A percentile compares a stretch with the other conserved stretches of the same genome.
Conservation (phyloP, 257 asterid species). For the Hygrophila difformis region DNA sequence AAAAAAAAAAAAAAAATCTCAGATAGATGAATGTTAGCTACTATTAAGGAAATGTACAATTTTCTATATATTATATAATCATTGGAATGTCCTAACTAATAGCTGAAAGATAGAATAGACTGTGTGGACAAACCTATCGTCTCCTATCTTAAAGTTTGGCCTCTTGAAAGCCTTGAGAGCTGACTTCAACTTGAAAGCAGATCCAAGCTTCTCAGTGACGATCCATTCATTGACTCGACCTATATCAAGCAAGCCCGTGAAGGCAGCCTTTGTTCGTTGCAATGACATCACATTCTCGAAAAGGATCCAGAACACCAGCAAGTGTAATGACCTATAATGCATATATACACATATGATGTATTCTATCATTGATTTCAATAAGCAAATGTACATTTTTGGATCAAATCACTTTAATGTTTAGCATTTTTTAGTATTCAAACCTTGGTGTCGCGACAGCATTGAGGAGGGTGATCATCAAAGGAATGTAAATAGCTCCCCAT, state of each 20-base stretch:
- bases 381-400: too few relatives aligned
- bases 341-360: too few relatives aligned
- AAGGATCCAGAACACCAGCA: slow-evolving; percentile 84
- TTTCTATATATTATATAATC: too few relatives aligned
- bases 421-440: slow-evolving; percentile 17
- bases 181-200: slow-evolving; percentile 52
- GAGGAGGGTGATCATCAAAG: slow-evolving; percentile 64
- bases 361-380: too few relatives aligned
- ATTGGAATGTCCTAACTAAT: too few relatives aligned
- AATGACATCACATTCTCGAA: slow-evolving; percentile 94
- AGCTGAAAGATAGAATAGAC: too few relatives aligned
- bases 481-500: slow-evolving; percentile 93
- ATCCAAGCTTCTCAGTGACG: slow-evolving; percentile 88
- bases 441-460: slow-evolving; percentile 91
- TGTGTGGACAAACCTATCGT: too few relatives aligned
- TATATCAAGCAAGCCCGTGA: slow-evolving; percentile 76
- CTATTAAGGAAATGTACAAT: too few relatives aligned
- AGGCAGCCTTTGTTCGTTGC: slow-evolving; percentile 81
- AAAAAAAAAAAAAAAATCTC: too few relatives aligned
- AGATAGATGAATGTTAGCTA: too few relatives aligned
- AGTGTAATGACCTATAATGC: slow-evolving; percentile 51
- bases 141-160: too few relatives aligned
- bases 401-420: not conserved
- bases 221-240: slow-evolving; percentile 95
- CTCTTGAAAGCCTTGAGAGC: too few relatives aligned